These are phyloP conservation scores for Podospora pseudopauciseta DNA, from an alignment of 495 filamentous ascomycete species.

Conservation along the genomic window DNA sequence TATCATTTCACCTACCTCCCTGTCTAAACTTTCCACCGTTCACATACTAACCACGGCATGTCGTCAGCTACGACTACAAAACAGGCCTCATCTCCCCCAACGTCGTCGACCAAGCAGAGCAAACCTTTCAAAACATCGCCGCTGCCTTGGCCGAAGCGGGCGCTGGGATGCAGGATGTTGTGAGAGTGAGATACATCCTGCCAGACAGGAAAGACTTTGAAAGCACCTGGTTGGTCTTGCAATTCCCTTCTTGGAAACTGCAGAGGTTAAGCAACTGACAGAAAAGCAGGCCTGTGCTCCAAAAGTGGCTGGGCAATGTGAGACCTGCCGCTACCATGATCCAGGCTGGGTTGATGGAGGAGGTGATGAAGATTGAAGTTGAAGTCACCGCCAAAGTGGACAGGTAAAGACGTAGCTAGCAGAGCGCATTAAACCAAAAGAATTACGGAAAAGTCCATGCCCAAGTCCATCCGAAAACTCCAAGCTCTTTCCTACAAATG, in stretches of 20 bases:
- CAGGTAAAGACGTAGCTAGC: not conserved
- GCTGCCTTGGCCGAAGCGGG: constrained; percentile 33
- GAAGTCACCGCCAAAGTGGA: constrained; percentile 38
- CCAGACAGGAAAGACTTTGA: constrained; percentile 35
- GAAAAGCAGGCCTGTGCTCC: constrained; percentile 30
- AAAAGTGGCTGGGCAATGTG: constrained; percentile 35
- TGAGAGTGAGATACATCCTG: constrained; percentile 39
- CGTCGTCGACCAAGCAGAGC: constrained; percentile 37
- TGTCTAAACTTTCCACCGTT: not conserved
- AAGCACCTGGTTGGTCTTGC: constrained; percentile 19
- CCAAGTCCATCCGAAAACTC: not conserved
- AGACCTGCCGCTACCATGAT: constrained; percentile 44
- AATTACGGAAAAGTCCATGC: not conserved
- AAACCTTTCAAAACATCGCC: constrained; percentile 34
- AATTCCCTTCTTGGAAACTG: too few species aligned
- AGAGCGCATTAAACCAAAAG: not conserved
- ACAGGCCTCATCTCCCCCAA: constrained; percentile 30
- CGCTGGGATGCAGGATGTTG: constrained; percentile 32
- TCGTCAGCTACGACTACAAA: constrained; percentile 38
- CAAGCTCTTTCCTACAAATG: not conserved
- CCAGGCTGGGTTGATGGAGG: constrained; percentile 38
- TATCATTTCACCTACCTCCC: not conserved
- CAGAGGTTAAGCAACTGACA: not conserved
- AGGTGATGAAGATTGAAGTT: constrained; percentile 42
- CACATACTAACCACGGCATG: not conserved